Base-by-base conservation (phyloP, 129 eudicot genomes). In the Dittrichia graveolens region DNA sequence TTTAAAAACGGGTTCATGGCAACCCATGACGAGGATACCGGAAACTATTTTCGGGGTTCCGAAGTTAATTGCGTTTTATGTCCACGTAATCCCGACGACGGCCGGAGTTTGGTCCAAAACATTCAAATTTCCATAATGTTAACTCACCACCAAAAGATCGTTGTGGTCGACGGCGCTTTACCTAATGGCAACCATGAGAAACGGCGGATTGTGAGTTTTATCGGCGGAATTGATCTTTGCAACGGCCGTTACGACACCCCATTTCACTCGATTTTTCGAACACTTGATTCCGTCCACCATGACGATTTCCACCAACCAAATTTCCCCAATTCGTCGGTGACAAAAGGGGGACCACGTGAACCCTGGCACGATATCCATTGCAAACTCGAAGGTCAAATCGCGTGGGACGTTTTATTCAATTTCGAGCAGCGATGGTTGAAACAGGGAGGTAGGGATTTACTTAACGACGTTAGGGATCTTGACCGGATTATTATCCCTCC, bases 311-410 rank as follows among this genome's bases (percentile, higher is more conserved):
- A 92, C 65, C 97, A 92, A 74, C 94, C 93, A 0, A 92, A 92
- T 50, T 86, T 84, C 63, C 44, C 45, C 0, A 89, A 87, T 6
- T 50, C 91, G 0, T 76, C 96, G 0, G 66, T 92, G 13, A 37
- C 77, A 34, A 86, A 89, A 87, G 97, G 97, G 15, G 97, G 96
- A 2, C 97, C 97, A 0, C 79, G 96, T 44, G 96, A 92, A 71
- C 97, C 97, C 1, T 92, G 97, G 97, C 97, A 92, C 37, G 97
- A 92, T 15, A 85, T 92, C 37, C 97, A 92, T 31, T 85, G 86
- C 71, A 72, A 73, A 31, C 76, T 92, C 59, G 97, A 89, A 69
- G 97, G 97, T 5, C 86, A 86, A 0, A 87, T 77, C 38, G 96
- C 94, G 11, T 92, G 97, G 97, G 97, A 92, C 41, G 97, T 89